phyloP scores from a whole-genome alignment of 2,329 filamentous ascomycete species.

The Colletotrichum sojae region DNA sequence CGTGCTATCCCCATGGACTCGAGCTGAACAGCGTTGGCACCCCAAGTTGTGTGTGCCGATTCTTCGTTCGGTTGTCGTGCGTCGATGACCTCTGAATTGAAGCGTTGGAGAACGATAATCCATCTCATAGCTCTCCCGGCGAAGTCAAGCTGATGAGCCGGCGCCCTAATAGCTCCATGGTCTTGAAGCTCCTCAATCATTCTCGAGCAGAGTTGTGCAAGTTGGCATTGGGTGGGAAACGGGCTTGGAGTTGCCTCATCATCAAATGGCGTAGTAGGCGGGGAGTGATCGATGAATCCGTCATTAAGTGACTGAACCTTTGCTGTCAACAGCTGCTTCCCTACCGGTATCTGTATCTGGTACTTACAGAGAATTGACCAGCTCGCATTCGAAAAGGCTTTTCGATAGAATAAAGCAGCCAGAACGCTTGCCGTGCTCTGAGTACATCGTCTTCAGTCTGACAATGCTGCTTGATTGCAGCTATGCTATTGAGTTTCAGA shows the following conservation, averaged over 20 bases:
- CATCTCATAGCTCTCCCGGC: neutral
- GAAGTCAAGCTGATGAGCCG: neutral
- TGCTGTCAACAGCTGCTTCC: neutral
- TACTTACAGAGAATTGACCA: conserved; percentile 8
- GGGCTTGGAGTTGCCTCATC: too few relatives aligned
- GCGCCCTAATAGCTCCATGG: too few relatives aligned
- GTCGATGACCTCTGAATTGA: neutral
- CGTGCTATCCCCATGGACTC: neutral
- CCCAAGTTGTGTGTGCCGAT: neutral
- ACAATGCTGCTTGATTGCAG: neutral
- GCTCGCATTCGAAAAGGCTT: neutral
- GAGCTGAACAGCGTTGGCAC: neutral
- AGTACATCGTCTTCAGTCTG: neutral
- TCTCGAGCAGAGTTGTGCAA: neutral
- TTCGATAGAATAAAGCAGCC: conserved; percentile 5
- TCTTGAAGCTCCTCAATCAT: neutral
- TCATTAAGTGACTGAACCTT: neutral
- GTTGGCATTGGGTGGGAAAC: neutral
- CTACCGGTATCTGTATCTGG: fast-evolving
- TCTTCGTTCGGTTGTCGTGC: neutral
- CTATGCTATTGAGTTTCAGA: neutral
- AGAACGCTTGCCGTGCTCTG: neutral
- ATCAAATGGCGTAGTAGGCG: neutral
- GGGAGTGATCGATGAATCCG: neutral
- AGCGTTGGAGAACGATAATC: neutral